phyloP scores from a whole-genome alignment of 306 rosid genomes.

The Medicago truncatula region MtrunA17r5.0-ANR NC_053048.1:39551001-39551500 shows the following conservation, averaged over 20 bases:
- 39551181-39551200: conserved; percentile 15
- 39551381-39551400: too few species aligned
- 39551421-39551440: too few species aligned
- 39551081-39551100: conserved; percentile 81
- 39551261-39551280: too few species aligned
- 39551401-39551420: too few species aligned
- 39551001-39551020: conserved; percentile 28
- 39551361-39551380: too few species aligned
- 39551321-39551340: too few species aligned
- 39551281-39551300: too few species aligned
- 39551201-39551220: conserved; percentile 14
- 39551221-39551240: background rate
- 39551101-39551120: conserved; percentile 86
- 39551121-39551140: conserved; percentile 87
- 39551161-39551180: conserved; percentile 41
- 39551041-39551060: conserved; percentile 32
- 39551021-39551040: conserved; percentile 37
- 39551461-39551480: too few species aligned
- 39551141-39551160: conserved; percentile 59
- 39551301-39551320: too few species aligned
- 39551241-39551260: conserved; percentile 24
- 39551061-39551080: conserved; percentile 57
- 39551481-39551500: too few species aligned
- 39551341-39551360: too few species aligned
- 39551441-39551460: too few species aligned